phyloP scores from a whole-genome alignment of 495 filamentous ascomycete genomes.

The Chaetomium cochliodes region DNA sequence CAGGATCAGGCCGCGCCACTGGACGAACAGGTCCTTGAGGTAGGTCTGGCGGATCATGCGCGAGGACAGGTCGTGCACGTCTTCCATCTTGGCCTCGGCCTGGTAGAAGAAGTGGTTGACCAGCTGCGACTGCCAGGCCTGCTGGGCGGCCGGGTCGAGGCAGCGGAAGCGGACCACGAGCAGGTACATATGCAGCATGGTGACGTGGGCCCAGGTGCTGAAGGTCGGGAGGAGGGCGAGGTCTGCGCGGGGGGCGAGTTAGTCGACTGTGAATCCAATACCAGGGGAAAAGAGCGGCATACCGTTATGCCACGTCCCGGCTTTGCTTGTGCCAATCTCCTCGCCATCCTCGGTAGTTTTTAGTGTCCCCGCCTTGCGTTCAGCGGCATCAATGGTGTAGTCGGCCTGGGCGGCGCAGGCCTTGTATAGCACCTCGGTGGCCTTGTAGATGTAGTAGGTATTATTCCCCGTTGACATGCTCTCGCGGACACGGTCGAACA shows the following conservation, averaged over 20 bases:
- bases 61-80: slow-evolving; percentile 63
- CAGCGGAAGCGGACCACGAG: slow-evolving; percentile 80
- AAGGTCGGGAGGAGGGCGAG: slow-evolving; percentile 74
- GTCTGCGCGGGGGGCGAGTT: slow-evolving; percentile 17
- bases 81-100: slow-evolving; percentile 81
- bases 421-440: slow-evolving; percentile 75
- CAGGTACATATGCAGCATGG: slow-evolving; percentile 93
- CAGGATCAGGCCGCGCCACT: slow-evolving; percentile 81
- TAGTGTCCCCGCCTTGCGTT: slow-evolving; percentile 54
- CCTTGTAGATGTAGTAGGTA: slow-evolving; percentile 45
- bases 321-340: slow-evolving; percentile 70
- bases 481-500: slow-evolving; percentile 16
- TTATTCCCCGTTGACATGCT: slow-evolving; percentile 11
- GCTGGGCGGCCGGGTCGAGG: slow-evolving; percentile 56
- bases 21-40: slow-evolving; percentile 85
- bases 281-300: slow-evolving; percentile 17
- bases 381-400: slow-evolving; percentile 64
- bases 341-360: slow-evolving; percentile 68
- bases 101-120: slow-evolving; percentile 93
- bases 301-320: slow-evolving; percentile 85
- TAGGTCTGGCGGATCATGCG: slow-evolving; percentile 72
- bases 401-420: slow-evolving; percentile 72
- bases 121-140: slow-evolving; percentile 46
- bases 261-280: neutral
- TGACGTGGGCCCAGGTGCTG: slow-evolving; percentile 91